Percentiles rank a stretch among this genome's conserved stretches.
phyloP scores from a whole-genome alignment of 1,284 basidiomycete species.

The Sanghuangporus weigelae region DNA sequence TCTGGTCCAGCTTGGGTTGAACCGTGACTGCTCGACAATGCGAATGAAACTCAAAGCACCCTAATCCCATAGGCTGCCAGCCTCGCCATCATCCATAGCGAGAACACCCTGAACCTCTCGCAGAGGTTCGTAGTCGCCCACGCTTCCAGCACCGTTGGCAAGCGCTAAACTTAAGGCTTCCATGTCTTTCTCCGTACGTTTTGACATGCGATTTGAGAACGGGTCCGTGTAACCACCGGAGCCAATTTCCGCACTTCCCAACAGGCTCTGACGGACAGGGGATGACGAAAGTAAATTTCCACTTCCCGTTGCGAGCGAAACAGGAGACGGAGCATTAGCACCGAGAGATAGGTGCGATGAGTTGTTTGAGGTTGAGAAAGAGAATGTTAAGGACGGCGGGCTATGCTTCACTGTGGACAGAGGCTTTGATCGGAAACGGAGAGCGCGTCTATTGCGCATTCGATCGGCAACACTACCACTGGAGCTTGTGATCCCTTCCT shows the following conservation, averaged over 20 bases:
- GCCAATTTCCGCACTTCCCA: background rate
- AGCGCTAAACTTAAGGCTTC: conserved; percentile 58
- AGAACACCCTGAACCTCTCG: conserved; percentile 37
- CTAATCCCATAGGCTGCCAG: conserved; percentile 62
- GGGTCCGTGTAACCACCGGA: background rate
- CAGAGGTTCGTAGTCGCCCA: conserved; percentile 57
- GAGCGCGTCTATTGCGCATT: background rate
- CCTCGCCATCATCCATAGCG: conserved; percentile 39
- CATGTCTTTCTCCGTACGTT: conserved; percentile 33
- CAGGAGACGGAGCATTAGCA: background rate
- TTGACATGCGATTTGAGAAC: background rate
- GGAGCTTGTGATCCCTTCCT: conserved; percentile 3
- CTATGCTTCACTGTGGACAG: background rate
- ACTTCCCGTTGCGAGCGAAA: background rate
- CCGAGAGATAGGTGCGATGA: conserved; percentile 21
- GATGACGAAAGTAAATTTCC: conserved; percentile 1
- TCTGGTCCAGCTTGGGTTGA: background rate
- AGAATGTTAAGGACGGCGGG: conserved; percentile 19
- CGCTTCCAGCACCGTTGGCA: conserved; percentile 62
- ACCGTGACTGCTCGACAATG: background rate
- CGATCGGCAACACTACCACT: background rate
- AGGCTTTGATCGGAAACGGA: background rate
- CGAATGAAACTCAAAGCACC: background rate
- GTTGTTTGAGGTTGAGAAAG: conserved; percentile 22
- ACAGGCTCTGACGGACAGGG: background rate